Evolutionary conservation across 2,329 filamentous ascomycete species (phyloP).

Genomic region (Colletotrichum tropicicola): DNA sequence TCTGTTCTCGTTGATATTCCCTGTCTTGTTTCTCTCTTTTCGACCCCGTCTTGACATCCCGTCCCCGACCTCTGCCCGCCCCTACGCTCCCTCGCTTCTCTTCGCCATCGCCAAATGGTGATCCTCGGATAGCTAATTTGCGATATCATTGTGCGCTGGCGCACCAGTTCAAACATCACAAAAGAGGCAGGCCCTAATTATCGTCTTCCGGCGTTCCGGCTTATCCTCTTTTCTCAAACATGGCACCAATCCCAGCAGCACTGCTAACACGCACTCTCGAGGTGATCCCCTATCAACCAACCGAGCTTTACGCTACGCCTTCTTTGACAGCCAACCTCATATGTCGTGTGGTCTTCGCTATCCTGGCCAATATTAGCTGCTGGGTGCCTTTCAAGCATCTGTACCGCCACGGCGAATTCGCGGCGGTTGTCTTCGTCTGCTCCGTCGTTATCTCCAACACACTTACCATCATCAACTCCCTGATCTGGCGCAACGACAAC

Average conservation of each 20-base stretch:
- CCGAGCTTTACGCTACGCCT: conserved; percentile 30
- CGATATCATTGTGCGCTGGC: neutral
- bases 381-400: conserved; percentile 62
- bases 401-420: conserved; percentile 61
- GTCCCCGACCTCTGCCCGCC: no score
- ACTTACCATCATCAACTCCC: conserved; percentile 57
- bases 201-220: neutral
- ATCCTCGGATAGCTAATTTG: no score
- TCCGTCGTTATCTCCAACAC: conserved; percentile 57
- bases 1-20: no score
- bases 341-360: conserved; percentile 56
- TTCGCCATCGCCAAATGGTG: no score
- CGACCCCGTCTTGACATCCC: no score
- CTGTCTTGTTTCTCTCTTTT: no score
- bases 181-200: neutral
- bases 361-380: conserved; percentile 54
- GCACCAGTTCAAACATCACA: neutral
- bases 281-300: conserved; percentile 13
- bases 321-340: conserved; percentile 55
- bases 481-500: conserved; percentile 63
- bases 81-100: no score
- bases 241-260: neutral
- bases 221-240: no score
- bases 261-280: neutral
- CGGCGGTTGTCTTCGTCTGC: conserved; percentile 58